Conservation (phyloP, 192 early-diverging fungal species). For the Coemansia sp. region DNA sequence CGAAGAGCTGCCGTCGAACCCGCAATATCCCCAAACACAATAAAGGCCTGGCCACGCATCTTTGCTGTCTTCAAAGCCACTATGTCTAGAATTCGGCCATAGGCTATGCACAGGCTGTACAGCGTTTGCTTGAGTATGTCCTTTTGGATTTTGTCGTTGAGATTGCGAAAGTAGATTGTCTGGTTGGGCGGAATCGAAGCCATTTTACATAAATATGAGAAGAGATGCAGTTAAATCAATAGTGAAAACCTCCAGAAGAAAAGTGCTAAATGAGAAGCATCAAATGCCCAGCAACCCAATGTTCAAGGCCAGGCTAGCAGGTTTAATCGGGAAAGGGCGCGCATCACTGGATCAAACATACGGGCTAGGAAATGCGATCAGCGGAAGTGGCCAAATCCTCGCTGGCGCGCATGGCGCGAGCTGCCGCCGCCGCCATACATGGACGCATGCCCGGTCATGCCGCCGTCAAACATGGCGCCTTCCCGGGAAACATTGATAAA, state of each 20-base stretch:
- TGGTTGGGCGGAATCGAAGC: conserved; percentile 56
- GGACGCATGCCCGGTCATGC: conserved; percentile 9
- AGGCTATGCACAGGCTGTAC: conserved; percentile 84
- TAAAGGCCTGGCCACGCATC: conserved; percentile 92
- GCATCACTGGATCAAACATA: not conserved
- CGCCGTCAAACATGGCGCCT: conserved; percentile 32
- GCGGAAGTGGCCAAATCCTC: conserved; percentile 31
- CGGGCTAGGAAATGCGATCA: not conserved
- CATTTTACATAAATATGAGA: conserved; percentile 5
- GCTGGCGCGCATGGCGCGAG: conserved; percentile 12
- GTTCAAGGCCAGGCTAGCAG: no score
- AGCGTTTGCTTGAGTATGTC: conserved; percentile 77
- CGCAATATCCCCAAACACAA: conserved; percentile 83
- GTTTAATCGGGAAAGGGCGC: not conserved
- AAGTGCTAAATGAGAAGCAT: no score
- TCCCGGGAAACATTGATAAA: conserved; percentile 16
- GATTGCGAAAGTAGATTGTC: conserved; percentile 78
- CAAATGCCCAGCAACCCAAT: no score
- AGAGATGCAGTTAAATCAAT: no score
- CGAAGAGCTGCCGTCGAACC: conserved; percentile 81
- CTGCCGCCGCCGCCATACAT: conserved; percentile 16
- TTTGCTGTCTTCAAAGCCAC: conserved; percentile 75
- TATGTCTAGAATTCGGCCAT: conserved; percentile 83
- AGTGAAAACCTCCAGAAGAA: no score
- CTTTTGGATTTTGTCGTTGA: conserved; percentile 77